phyloP scores from a whole-genome alignment of 352 stramenopile species.

The Phytophthora chlamydospora region DNA sequence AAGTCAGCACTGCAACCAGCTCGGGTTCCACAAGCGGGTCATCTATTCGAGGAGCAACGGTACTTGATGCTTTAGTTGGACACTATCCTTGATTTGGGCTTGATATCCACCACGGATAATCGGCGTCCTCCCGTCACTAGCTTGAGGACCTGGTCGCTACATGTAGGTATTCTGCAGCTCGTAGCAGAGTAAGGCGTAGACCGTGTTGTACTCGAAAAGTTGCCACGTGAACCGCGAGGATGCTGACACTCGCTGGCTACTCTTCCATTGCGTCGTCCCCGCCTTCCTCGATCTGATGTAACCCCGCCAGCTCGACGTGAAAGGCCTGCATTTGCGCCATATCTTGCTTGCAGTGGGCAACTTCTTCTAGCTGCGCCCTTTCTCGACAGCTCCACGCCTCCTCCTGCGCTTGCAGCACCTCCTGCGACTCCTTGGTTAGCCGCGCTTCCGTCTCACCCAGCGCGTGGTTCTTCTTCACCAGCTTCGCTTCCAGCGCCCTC shows the following conservation, averaged over 20 bases:
- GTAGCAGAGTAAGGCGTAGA: too few species aligned
- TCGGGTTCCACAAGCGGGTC: too few species aligned
- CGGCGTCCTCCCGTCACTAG: too few species aligned
- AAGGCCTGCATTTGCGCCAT: slow-evolving; percentile 35
- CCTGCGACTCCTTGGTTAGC: slow-evolving; percentile 30
- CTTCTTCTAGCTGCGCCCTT: slow-evolving; percentile 21
- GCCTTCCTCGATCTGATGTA: slow-evolving; percentile 31
- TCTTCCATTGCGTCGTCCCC: slow-evolving; percentile 2
- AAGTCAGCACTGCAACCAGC: too few species aligned
- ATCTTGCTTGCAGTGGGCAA: slow-evolving; percentile 20
- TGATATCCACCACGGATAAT: too few species aligned
- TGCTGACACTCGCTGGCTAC: slow-evolving; percentile 17
- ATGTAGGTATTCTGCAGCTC: too few species aligned
- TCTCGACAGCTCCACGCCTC: slow-evolving; percentile 38
- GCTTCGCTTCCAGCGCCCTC: slow-evolving; percentile 32
- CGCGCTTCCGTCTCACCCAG: slow-evolving; percentile 27
- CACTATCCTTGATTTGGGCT: too few species aligned
- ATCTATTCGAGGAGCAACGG: too few species aligned
- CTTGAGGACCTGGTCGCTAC: too few species aligned
- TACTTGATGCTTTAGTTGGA: too few species aligned
- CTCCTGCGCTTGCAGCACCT: slow-evolving; percentile 41
- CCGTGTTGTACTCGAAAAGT: too few species aligned
- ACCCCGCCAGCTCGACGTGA: slow-evolving; percentile 43
- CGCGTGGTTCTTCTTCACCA: slow-evolving; percentile 32
- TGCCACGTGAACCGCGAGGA: too few species aligned